Evolutionary conservation across 371 early-diverging fungal genomes (phyloP).

Genomic region (Mucor mucedo): DNA sequence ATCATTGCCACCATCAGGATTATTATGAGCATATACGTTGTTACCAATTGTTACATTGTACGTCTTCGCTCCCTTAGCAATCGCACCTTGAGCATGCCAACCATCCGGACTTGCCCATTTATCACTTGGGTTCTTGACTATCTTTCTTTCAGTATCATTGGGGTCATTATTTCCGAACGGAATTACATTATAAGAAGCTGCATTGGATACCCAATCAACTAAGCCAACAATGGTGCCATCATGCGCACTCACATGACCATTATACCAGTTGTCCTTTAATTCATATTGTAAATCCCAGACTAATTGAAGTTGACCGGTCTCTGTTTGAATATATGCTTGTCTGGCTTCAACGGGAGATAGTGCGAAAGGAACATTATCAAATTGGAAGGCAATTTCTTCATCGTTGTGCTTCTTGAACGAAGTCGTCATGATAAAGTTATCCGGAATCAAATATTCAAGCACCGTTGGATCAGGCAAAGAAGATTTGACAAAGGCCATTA

Average conservation of each 20-base stretch:
- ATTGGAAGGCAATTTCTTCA: constrained; percentile 3
- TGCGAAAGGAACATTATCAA: constrained; percentile 65
- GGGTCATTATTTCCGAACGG: constrained; percentile 93
- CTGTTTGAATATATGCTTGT: constrained; percentile 63
- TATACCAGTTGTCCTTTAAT: constrained; percentile 88
- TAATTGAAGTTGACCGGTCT: constrained; percentile 56
- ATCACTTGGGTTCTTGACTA: constrained; percentile 78
- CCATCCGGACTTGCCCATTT: constrained; percentile 76
- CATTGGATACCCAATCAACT: constrained; percentile 89
- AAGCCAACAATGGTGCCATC: constrained; percentile 74
- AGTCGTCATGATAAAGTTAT: constrained; percentile 15
- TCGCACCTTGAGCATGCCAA: constrained; percentile 67
- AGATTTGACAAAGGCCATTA: constrained; percentile 39
- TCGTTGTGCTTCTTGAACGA: constrained; percentile 7
- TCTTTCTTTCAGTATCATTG: constrained; percentile 62
- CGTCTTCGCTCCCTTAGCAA: constrained; percentile 33
- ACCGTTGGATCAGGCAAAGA: constrained; percentile 34
- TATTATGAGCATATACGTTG: constrained; percentile 58
- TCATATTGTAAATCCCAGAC: constrained; percentile 93
- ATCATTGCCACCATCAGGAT: constrained; percentile 51
- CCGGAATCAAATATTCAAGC: constrained; percentile 21
- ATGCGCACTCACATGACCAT: constrained; percentile 81
- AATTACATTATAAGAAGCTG: constrained; percentile 81
- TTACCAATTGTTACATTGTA: constrained; percentile 76
- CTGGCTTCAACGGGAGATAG: constrained; percentile 58